A percentile compares a stretch with the other conserved stretches of the same genome.
Conservation (phyloP, 176 grass and related monocot genomes). For the Raddia distichophylla region DNA sequence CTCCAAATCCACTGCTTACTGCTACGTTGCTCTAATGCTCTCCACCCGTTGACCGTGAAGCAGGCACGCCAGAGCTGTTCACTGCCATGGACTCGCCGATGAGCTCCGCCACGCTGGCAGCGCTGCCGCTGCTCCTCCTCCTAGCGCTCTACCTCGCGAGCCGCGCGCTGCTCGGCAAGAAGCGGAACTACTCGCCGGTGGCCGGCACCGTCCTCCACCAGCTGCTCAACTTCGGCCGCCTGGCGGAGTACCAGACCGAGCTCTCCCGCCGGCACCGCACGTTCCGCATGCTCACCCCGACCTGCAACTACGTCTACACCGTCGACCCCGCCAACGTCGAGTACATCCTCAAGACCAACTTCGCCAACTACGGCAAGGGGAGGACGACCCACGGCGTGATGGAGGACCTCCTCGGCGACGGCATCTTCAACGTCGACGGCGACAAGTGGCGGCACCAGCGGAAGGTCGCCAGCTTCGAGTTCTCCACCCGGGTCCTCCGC, state of each 20-base stretch:
- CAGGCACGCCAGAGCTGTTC: neutral
- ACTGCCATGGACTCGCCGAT: slow-evolving; percentile 25
- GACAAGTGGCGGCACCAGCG: slow-evolving; percentile 79
- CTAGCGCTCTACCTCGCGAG: slow-evolving; percentile 32
- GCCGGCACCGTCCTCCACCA: slow-evolving; percentile 70
- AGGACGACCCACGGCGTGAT: slow-evolving; percentile 26
- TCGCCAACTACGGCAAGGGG: slow-evolving; percentile 82
- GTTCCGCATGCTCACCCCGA: slow-evolving; percentile 64
- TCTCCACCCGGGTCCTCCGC: slow-evolving; percentile 65
- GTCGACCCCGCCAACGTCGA: slow-evolving; percentile 71
- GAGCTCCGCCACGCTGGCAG: slow-evolving; percentile 10
- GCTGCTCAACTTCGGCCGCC: slow-evolving; percentile 50
- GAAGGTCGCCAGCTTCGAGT: slow-evolving; percentile 76
- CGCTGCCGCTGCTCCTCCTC: slow-evolving; percentile 17
- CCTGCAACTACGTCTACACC: slow-evolving; percentile 68
- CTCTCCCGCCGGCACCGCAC: slow-evolving; percentile 58
- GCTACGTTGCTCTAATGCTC: too few species aligned
- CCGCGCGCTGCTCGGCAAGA: slow-evolving; percentile 6
- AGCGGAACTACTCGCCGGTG: slow-evolving; percentile 52
- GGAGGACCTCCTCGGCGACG: slow-evolving; percentile 75
- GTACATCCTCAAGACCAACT: slow-evolving; percentile 89
- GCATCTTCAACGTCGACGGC: slow-evolving; percentile 83
- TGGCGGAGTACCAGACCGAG: slow-evolving; percentile 58
- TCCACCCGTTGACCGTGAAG: neutral
- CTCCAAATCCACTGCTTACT: too few species aligned